Conservation (phyloP, 2,329 filamentous ascomycete genomes). For the Grosmannia huntii region DNA sequence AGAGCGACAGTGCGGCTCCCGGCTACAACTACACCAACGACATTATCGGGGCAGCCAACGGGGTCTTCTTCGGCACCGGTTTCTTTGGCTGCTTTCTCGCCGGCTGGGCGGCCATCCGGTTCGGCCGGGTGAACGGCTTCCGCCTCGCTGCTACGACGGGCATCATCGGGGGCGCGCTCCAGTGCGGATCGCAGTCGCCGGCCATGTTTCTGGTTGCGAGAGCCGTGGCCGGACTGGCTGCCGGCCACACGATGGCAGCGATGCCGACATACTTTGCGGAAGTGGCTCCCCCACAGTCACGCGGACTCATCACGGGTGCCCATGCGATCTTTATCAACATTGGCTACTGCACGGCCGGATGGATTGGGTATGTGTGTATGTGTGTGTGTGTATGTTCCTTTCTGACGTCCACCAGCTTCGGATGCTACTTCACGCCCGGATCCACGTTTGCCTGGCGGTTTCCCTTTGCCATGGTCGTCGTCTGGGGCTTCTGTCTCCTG, state of each 20-base stretch:
- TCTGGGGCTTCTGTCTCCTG: constrained; percentile 1
- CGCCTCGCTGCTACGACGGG: neutral
- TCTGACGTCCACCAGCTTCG: neutral
- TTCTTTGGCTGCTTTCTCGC: constrained; percentile 2
- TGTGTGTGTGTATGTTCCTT: neutral
- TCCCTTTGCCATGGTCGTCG: neutral
- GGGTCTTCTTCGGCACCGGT: constrained; percentile 1
- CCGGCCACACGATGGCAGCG: neutral
- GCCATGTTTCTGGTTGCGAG: constrained; percentile 2
- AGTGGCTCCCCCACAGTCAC: constrained; percentile 1
- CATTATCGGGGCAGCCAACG: neutral
- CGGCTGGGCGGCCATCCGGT: neutral
- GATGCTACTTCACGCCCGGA: constrained; percentile 1
- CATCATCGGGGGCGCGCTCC: neutral
- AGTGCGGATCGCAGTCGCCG: neutral
- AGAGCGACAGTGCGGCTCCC: neutral
- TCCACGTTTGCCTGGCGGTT: constrained; percentile 3
- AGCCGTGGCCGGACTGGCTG: neutral
- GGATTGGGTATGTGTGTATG: constrained; percentile 3
- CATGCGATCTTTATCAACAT: constrained; percentile 6
- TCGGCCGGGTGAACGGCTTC: constrained; percentile 1
- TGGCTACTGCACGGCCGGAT: constrained; percentile 1
- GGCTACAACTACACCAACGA: neutral
- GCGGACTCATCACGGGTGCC: constrained; percentile 3
- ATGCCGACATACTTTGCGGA: constrained; percentile 2